Percentiles rank a stretch among this genome's conserved stretches.
These are phyloP conservation scores for Yarrowia keelungensis DNA, from an alignment of 805 yeast species.

Conservation along the genomic window DNA sequence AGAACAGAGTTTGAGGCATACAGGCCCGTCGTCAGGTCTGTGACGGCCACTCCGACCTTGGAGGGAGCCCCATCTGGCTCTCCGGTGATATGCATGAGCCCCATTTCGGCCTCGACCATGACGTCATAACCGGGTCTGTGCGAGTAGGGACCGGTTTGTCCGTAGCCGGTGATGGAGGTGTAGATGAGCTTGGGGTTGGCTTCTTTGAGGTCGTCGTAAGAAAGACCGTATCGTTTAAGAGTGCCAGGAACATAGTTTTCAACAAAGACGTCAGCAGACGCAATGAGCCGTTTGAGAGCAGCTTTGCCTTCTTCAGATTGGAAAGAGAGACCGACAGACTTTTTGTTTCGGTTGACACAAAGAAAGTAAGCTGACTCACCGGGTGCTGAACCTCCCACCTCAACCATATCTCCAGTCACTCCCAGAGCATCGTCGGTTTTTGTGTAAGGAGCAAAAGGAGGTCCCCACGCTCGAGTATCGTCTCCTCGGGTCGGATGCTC, in stretches of 20 bases:
- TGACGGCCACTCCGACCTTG: constrained; percentile 56
- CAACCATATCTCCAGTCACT: constrained; percentile 7
- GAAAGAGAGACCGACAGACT: constrained; percentile 52
- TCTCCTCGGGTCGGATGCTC: constrained; percentile 55
- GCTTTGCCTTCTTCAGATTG: constrained; percentile 49
- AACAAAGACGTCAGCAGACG: constrained; percentile 50
- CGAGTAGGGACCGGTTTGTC: constrained; percentile 53
- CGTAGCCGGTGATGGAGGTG: constrained; percentile 54
- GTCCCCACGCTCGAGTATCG: constrained; percentile 56
- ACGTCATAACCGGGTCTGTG: constrained; percentile 55
- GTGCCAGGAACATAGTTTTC: constrained; percentile 54
- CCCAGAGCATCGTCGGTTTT: constrained; percentile 9
- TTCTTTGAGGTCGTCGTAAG: constrained; percentile 46
- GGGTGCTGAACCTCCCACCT: constrained; percentile 39
- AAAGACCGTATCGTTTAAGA: constrained; percentile 51
- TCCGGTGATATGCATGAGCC: constrained; percentile 56
- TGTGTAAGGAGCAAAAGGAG: constrained; percentile 51
- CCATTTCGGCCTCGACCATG: constrained; percentile 57
- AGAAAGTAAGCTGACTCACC: constrained; percentile 54
- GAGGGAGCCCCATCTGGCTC: constrained; percentile 53
- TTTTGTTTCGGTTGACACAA: constrained; percentile 52
- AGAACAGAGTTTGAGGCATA: constrained; percentile 52
- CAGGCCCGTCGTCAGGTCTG: constrained; percentile 54
- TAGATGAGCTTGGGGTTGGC: constrained; percentile 50
- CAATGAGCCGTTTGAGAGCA: constrained; percentile 48